A percentile compares a stretch with the other conserved stretches of the same genome.
Evolutionary conservation across 306 rosid genomes (phyloP).

Genomic region (Vigna unguiculata): DNA sequence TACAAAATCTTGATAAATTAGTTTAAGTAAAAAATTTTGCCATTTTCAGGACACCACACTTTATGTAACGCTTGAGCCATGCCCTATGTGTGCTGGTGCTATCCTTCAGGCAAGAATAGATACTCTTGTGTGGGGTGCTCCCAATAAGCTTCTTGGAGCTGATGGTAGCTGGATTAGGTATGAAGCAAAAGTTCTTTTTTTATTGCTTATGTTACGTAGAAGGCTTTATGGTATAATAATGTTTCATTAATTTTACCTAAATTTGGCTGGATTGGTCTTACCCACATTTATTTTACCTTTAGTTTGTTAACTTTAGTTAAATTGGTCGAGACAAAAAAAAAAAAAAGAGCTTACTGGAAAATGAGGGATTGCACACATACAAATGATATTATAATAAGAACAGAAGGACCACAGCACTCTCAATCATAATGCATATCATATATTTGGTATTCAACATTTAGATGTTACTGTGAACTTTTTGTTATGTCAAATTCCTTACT

Average conservation of each 20-base stretch:
- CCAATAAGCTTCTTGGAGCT: constrained; percentile 98
- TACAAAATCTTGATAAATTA: constrained; percentile 21
- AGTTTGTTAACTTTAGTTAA: constrained; percentile 14
- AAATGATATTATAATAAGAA: background rate
- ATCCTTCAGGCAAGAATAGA: constrained; percentile 86
- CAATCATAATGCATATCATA: constrained; percentile 4
- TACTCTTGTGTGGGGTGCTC: constrained; percentile 97
- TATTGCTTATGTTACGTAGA: constrained; percentile 31
- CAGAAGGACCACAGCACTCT: constrained; percentile 3
- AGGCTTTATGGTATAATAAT: constrained; percentile 27
- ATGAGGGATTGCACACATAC: background rate
- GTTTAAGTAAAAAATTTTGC: constrained; percentile 40
- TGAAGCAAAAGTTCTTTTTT: constrained; percentile 32
- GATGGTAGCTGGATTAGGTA: constrained; percentile 99
- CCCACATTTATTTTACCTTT: background rate
- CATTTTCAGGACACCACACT: constrained; percentile 72
- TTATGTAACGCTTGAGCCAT: constrained; percentile 95
- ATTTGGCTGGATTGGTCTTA: constrained; percentile 6
- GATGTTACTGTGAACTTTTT: no score
- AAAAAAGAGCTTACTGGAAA: background rate
- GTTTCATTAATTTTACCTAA: constrained; percentile 3
- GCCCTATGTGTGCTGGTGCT: constrained; percentile 99
- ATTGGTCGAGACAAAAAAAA: background rate
- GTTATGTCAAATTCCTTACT: constrained; percentile 6
- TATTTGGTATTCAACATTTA: background rate